Base-by-base conservation (phyloP, 2,329 filamentous ascomycete species). In the Tricladium varicosporioides region DNA sequence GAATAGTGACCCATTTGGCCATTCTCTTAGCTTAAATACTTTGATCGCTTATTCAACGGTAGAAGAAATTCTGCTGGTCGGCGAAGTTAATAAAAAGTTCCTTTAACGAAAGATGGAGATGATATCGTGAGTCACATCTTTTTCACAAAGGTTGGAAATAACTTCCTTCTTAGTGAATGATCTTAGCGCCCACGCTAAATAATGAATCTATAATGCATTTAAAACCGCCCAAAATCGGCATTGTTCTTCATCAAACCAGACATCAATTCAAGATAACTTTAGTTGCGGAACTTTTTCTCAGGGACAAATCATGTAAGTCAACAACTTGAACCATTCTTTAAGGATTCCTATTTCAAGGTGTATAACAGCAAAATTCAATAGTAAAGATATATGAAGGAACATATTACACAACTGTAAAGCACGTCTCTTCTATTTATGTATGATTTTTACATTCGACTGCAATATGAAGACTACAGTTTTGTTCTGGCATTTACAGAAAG, bases 391-490 rank as follows among this genome's bases (percentile, higher is more conserved):
- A 51, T 51, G 22, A 51, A 51, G 19, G 48, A 51, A 18, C 27
- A 51, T 16, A 36, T 51, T 42, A 8, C 48, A 15, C 33, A 4
- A 11, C 22, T 42, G 2, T 11, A 51, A 51, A 51, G 19, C 13
- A 31, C 48, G 13, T 32, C 27, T 13, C 48, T 51, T 36, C 31
- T 51, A 5, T 10, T 42, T 14, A 2, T 51, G 11, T 42, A 51
- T 27, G n/a, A 22, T 40, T 51, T 51, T 16, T 51, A 31, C 40
- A 51, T 51, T 42, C 48, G 48, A 13, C 48, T 51, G 13, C 48
- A 51, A 16, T 51, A 16, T 18, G 48, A 51, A 51, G 48, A 51
- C 48, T 51, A 51, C 19, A 14, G 48, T 31, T 51, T 22, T 42
- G 40, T 51, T 22, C 48, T 14, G 2, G 19, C 22, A n/a, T 51